Base-by-base conservation (phyloP, 306 rosid species). In the Mimosa bimucronata region DNA sequence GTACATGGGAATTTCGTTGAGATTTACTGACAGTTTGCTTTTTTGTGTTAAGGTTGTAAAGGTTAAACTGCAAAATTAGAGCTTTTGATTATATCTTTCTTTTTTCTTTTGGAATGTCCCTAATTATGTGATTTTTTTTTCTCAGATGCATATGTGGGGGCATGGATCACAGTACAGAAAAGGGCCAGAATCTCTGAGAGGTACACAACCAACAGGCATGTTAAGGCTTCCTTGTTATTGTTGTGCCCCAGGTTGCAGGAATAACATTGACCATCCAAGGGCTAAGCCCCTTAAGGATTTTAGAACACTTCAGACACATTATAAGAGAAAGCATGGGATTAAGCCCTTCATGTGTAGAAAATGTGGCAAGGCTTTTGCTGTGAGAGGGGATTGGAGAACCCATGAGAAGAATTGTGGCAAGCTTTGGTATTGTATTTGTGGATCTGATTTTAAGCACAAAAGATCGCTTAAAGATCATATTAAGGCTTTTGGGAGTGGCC, bases 131-230 rank as follows among this genome's bases (percentile, higher is more conserved):
- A n/a, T n/a, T 62, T 34, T 34, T 34, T 34, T 34, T 34, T 55
- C 67, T 61, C 64, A 94, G 98, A 94, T 94, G 98, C 98, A 94
- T 82, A 94, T 94, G 98, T 94, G 98, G 98, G 98, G 98, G 87
- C 98, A 94, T 85, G 98, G 98, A 52, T 94, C 98, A 40, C 97
- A 94, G 34, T 94, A 94, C 74, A 88, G 98, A 88, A 92, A 92
- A 86, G 98, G 98, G 57, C 97, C 98, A 0, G 98, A 94, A 71
- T 94, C 98, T 1, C 89, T 94, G n/a, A 83, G 98, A 42, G 98
- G 98, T 0, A 94, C 94, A 2, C 98, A 94, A 80, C 98, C 98
- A 73, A 94, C 98, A 16, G 98, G 97, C 9, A 94, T 94, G 98
- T 77, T 94, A 11, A 83, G 98, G 85, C 97, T 94, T 42, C 98